These are phyloP conservation scores for Pythium biforme DNA, from an alignment of 352 stramenopile species.

Conservation along the genomic window DNA sequence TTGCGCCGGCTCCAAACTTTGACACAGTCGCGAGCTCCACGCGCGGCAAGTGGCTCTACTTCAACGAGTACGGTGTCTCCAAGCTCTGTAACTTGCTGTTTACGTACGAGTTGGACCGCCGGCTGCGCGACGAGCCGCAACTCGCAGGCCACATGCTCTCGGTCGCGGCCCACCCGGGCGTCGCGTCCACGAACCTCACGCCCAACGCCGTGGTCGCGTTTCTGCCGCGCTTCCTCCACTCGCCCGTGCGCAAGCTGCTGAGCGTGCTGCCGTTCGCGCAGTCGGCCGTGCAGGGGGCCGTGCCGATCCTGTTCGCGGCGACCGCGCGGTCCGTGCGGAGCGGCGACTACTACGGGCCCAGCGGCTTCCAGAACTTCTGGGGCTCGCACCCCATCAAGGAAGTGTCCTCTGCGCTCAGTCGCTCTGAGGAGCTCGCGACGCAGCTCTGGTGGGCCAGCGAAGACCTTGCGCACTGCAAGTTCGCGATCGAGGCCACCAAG, in stretches of 20 bases:
- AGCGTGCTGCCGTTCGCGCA: slow-evolving; percentile 16
- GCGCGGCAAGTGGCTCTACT: slow-evolving; percentile 28
- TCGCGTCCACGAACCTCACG: slow-evolving; percentile 24
- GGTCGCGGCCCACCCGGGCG: slow-evolving; percentile 29
- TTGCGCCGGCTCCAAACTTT: slow-evolving; percentile 14
- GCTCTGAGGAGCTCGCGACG: slow-evolving; percentile 23
- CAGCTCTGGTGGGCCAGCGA: slow-evolving; percentile 27
- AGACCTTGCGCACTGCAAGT: slow-evolving; percentile 24
- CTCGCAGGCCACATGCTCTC: slow-evolving; percentile 26
- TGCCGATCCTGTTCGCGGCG: slow-evolving; percentile 23
- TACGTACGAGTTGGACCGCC: slow-evolving; percentile 28
- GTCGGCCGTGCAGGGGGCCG: slow-evolving; percentile 11
- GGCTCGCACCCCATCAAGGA: slow-evolving; percentile 13
- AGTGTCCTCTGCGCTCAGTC: slow-evolving; percentile 19
- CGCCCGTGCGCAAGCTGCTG: slow-evolving; percentile 14
- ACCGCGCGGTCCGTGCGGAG: slow-evolving; percentile 19
- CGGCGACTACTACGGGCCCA: slow-evolving; percentile 22
- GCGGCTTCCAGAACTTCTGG: slow-evolving; percentile 23
- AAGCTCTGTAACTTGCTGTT: slow-evolving; percentile 29
- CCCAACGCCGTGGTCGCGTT: slow-evolving; percentile 28
- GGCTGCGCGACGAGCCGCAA: slow-evolving; percentile 22
- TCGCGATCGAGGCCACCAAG: slow-evolving; percentile 5
- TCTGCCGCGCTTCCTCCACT: slow-evolving; percentile 27
- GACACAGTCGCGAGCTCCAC: slow-evolving; percentile 17
- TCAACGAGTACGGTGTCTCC: slow-evolving; percentile 47